Conservation (phyloP, 768 basidiomycete genomes). For the Chalciporus pseudorubinellus region DNA sequence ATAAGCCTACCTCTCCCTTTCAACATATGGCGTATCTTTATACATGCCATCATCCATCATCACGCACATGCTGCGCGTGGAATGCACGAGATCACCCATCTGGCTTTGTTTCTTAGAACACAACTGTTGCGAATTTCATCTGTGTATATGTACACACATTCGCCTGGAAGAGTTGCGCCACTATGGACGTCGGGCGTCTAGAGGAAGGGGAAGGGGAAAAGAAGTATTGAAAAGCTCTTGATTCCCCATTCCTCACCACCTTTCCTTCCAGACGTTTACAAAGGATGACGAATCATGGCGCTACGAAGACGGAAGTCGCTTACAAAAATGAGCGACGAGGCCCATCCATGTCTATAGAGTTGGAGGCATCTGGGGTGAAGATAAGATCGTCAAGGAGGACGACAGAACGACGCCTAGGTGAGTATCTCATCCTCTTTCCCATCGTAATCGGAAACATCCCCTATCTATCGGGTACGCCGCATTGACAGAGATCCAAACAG, state of each 20-base stretch:
- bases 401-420: slow-evolving; percentile 27
- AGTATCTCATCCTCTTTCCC: slow-evolving; percentile 4
- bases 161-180: no score
- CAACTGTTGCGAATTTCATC: neutral
- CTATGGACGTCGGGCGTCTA: no score
- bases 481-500: slow-evolving; percentile 10
- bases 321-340: slow-evolving; percentile 1
- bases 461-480: neutral
- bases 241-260: no score
- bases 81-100: neutral
- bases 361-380: slow-evolving; percentile 28
- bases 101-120: neutral
- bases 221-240: no score
- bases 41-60: no score
- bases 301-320: neutral
- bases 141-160: no score
- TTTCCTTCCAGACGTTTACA: no score
- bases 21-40: no score
- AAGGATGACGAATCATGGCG: neutral
- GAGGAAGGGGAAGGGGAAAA: no score
- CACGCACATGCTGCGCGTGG: no score
- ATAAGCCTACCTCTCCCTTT: no score
- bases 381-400: slow-evolving; percentile 28
- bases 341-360: slow-evolving; percentile 25
- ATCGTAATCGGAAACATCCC: no score